Evolutionary conservation across 2,329 filamentous ascomycete genomes (phyloP), one percentile per base, ranked within the genome.

Genomic region (Alternaria angustiovoidea): DNA sequence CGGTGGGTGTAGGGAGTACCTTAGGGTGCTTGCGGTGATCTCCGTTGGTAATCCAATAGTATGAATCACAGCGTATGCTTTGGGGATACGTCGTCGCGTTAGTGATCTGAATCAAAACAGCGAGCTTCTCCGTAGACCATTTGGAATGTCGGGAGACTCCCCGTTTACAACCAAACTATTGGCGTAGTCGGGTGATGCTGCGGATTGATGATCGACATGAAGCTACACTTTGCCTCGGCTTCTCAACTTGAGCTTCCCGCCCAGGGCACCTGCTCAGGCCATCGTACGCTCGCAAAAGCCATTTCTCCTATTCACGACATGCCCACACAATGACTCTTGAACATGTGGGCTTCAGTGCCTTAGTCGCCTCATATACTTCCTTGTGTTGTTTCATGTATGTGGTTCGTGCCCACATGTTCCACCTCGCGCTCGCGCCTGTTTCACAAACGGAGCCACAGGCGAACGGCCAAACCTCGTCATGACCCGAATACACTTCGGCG

Each of bases 391-490:
- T 65, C 66, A 67, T 59, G 30, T n/a, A 32, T 18, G 26, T 59
- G 57, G 49, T 56, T 58, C 43, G 57, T 53, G 55, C 55, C 54
- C 62, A 51, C 51, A 61, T 63, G 62, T 67, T 53, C 60, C 62
- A 59, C 52, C 57, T 49, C 43, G 51, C 38, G 39, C 52, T 42
- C 39, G 20, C 39, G 34, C 52, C 49, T 47, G 67, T 66, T 64
- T 64, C 66, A 64, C 59, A 51, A 62, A 54, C 47, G 57, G 43
- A 59, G 53, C 44, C 55, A 53, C 54, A 32, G 32, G 54, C 41
- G 60, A 49, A 47, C 51, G 47, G 53, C 51, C 43, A 43, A 36
- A 51, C 54, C 60, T 61, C 63, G 67, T 66, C 61, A 67, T 66
- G 63, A 61, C 55, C 57, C 36, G 42, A 48, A 47, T 59, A 51